These are phyloP conservation scores for Candida caryicola DNA, from an alignment of 805 yeast genomes.

Conservation along the genomic window DNA sequence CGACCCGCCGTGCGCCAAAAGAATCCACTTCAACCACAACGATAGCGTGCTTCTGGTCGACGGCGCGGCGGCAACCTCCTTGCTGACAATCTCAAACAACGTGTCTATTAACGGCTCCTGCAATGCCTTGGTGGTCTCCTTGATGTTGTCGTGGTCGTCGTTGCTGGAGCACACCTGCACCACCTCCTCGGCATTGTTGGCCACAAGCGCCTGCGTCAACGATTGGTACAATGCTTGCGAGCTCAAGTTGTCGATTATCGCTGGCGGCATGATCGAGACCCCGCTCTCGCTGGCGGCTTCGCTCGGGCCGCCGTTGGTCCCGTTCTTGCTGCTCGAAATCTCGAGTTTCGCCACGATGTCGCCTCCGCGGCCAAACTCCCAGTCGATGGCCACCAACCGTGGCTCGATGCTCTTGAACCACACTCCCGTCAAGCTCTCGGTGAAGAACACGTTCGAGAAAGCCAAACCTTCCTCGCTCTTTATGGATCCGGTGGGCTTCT, in stretches of 20 bases:
- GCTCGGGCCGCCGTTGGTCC: constrained; percentile 9
- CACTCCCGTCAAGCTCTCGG: constrained; percentile 34
- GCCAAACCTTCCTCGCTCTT: constrained; percentile 13
- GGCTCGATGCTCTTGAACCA: constrained; percentile 35
- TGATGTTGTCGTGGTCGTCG: constrained; percentile 30
- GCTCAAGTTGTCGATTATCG: constrained; percentile 20
- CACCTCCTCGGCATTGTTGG: constrained; percentile 12
- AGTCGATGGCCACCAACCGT: constrained; percentile 18
- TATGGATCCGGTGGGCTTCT: constrained; percentile 11
- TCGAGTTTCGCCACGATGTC: constrained; percentile 12
- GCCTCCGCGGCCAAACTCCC: constrained; percentile 10
- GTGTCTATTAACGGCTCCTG: constrained; percentile 10
- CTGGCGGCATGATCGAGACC: constrained; percentile 20
- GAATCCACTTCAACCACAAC: constrained; percentile 79
- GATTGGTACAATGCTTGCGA: constrained; percentile 17
- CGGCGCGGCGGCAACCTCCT: constrained; percentile 27
- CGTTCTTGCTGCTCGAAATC: constrained; percentile 6
- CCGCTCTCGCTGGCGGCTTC: constrained; percentile 11
- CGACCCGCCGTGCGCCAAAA: constrained; percentile 68
- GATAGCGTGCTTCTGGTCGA: constrained; percentile 27
- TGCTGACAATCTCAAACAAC: constrained; percentile 28
- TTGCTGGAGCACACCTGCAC: constrained; percentile 27
- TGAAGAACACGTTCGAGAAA: constrained; percentile 31
- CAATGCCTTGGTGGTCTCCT: constrained; percentile 36
- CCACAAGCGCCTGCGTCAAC: constrained; percentile 9